These are phyloP conservation scores for Phytophthora foliorum DNA, from an alignment of 352 stramenopile species.

Conservation along the genomic window DNA sequence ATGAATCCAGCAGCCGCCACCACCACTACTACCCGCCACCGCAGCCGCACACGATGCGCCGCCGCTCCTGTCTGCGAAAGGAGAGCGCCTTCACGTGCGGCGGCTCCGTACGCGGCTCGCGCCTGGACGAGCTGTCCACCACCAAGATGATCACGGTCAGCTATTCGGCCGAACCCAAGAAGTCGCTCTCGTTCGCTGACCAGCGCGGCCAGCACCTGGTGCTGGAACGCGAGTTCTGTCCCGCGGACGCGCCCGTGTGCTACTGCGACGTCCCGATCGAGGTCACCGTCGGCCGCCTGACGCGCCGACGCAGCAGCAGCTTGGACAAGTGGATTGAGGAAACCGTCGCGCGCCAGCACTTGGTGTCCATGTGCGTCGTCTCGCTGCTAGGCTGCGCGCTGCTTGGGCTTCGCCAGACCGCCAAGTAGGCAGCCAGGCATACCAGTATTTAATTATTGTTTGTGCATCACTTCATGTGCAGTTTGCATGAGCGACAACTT, in stretches of 20 bases:
- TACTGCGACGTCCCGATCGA: slow-evolving; percentile 52
- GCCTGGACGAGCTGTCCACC: slow-evolving; percentile 44
- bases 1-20: slow-evolving; percentile 3
- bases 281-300: slow-evolving; percentile 29
- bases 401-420: slow-evolving; percentile 44
- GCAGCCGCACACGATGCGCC: slow-evolving; percentile 17
- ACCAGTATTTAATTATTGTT: slow-evolving; percentile 37
- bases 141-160: slow-evolving; percentile 47
- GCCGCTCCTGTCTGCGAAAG: slow-evolving; percentile 58
- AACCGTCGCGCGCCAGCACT: slow-evolving; percentile 49
- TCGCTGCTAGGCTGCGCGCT: slow-evolving; percentile 58
- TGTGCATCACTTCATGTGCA: slow-evolving; percentile 19
- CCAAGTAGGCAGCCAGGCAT: slow-evolving; percentile 27
- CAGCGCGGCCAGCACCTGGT: slow-evolving; percentile 63
- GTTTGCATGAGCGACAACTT: slow-evolving; percentile 25
- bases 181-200: slow-evolving; percentile 69
- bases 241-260: slow-evolving; percentile 49
- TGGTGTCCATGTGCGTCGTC: slow-evolving; percentile 68
- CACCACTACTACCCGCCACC: slow-evolving; percentile 14
- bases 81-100: slow-evolving; percentile 54
- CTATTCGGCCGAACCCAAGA: slow-evolving; percentile 51
- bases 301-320: slow-evolving; percentile 37
- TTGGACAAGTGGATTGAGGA: slow-evolving; percentile 52
- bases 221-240: slow-evolving; percentile 56
- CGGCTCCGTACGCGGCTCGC: slow-evolving; percentile 26